Base-by-base conservation (phyloP, 2,329 filamentous ascomycete genomes). In the Nothophoma quercina region DNA sequence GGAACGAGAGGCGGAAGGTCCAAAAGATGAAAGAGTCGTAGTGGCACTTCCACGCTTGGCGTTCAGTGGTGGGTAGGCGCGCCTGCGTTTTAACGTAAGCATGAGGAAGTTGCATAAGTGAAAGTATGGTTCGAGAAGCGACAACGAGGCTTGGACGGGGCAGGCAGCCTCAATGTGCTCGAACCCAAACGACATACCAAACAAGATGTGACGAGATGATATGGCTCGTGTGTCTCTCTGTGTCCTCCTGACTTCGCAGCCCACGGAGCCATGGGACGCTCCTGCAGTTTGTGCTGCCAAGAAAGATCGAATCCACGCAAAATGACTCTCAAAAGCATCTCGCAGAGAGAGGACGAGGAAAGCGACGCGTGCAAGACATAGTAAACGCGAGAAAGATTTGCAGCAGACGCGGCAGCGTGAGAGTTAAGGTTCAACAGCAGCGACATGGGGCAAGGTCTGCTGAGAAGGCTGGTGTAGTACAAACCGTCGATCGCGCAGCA, bases 391-490 rank as follows among this genome's bases (percentile, higher is more conserved):
- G 15, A 42, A 36, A 19, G n/a, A 16, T 10, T 29, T 41, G 45
- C 51, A 55, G 51, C 51, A 49, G 44, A 55, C 40, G 18, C 8
- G 21, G 51, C 39, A 34, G 51, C 44, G 34, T 45, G 51, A 45
- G 45, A 25, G 45, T 44, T 45, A 45, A 35, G 12, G 44, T 55
- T 49, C 34, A 43, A 41, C 45, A 32, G 30, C 40, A 41, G 45
- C 9, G 23, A 48, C 51, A 55, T 49, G 51, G 28, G 51, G 51
- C 32, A 19, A n/a, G 51, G 51, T 55, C 51, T 40, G 51, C 39
- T 55, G 51, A 55, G 51, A 55, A 34, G 51, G 51, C 45, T 49
- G 51, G 45, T 41, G 51, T 55, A 22, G 51, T 28, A 55, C 51
- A 45, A 32, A 33, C 7, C n/a, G 36, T 33, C 34, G 33, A 51